Conservation (phyloP, 179 eudicot genomes). For the Silene noctiflora region DNA sequence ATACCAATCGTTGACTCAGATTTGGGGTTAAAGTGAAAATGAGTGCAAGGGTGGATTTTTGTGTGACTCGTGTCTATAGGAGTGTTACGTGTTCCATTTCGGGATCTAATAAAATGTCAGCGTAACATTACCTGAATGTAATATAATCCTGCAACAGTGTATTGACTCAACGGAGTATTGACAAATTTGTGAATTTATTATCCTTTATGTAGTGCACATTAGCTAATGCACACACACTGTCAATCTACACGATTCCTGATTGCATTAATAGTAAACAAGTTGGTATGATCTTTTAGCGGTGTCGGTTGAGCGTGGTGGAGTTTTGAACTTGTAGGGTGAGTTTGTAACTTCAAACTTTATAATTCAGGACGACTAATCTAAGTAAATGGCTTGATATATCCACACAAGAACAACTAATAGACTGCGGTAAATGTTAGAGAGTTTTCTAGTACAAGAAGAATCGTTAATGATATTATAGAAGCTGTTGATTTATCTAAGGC, state of each 20-base stretch:
- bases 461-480: no score
- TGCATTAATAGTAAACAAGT: neutral
- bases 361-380: neutral
- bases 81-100: neutral
- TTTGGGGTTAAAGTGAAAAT: neutral
- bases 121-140: neutral
- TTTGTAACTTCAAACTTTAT: neutral
- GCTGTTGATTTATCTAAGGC: neutral
- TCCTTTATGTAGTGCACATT: neutral
- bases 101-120: neutral
- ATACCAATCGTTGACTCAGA: neutral
- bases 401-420: neutral
- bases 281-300: neutral
- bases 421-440: neutral
- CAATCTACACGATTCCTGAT: neutral
- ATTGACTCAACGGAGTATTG: neutral
- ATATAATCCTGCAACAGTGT: neutral
- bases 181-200: neutral
- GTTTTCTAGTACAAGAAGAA: neutral
- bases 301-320: neutral
- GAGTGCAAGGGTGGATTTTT: neutral
- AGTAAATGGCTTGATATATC: neutral
- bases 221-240: neutral
- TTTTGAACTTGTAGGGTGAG: neutral
- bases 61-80: neutral